Evolutionary conservation across 2,329 filamentous ascomycete species (phyloP), one percentile per base, ranked within the genome.

Genomic region (Leptographium lundbergii): DNA sequence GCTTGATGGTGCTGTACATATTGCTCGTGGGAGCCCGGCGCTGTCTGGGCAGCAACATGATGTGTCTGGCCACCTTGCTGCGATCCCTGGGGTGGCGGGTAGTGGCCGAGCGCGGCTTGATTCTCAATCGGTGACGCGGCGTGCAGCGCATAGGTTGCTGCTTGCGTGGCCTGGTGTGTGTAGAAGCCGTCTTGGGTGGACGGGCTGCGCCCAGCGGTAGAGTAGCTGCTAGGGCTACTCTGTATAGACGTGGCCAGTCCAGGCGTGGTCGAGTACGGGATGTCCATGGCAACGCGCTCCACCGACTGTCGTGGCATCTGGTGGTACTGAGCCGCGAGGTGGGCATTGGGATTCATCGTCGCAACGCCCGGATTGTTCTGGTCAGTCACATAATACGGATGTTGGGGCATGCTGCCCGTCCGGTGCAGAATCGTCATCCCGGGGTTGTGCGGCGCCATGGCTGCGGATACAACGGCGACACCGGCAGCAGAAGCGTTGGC

Each of bases 341-440:
- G 60, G 1, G 61, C 42, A 13, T 60, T 60, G 13, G 80, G 76
- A 69, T 79, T 81, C 76, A 85, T 79, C 14, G 81, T 85, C 36
- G 81, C 81, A 6, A 86, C 78, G 14, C 78, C 80, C 11, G 82
- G 81, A 65, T 84, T 84, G 67, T 75, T 77, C 63, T 83, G 80
- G 59, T 86, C 82, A 1, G 82, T 78, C 34, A 85, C 75, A 65
- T 83, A 86, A 67, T 77, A 82, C 6, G 70, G 68, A 57, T 75
- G 74, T 54, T 73, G 69, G 3, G 75, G 72, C 65, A 80, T 71
- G 66, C 73, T 76, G 6, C 74, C 65, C n/a, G 74, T 72, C 57
- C 77, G 74, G 63, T 79, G 78, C 54, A 79, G 66, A 66, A 81
- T 74, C 22, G 76, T 75, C 52, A 77, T 72, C 29, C 69, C 69